Evolutionary conservation across 2,329 filamentous ascomycete species (phyloP).

Genomic region (Cercospora nicotianae): DNA sequence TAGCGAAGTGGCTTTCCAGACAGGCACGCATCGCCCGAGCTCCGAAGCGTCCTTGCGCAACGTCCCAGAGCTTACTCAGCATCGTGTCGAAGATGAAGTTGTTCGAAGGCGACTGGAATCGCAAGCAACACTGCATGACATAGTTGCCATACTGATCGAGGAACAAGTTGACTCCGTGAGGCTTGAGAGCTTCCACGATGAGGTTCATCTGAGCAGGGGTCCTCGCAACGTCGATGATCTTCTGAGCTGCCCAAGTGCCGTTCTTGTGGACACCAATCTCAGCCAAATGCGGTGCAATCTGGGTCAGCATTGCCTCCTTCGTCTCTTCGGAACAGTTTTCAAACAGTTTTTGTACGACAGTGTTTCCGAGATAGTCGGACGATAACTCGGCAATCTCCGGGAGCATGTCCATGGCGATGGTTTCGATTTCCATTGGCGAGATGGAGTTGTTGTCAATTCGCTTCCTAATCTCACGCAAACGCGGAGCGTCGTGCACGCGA

Average conservation of each 20-base stretch:
- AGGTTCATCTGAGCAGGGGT: slow-evolving; percentile 76
- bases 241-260: slow-evolving; percentile 97
- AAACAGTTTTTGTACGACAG: slow-evolving; percentile 98
- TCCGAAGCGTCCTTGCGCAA: slow-evolving; percentile 89
- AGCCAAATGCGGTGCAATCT: slow-evolving; percentile 87
- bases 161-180: slow-evolving; percentile 88
- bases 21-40: slow-evolving; percentile 96
- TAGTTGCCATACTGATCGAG: slow-evolving; percentile 99
- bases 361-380: slow-evolving; percentile 96
- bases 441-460: slow-evolving; percentile 94
- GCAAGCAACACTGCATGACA: slow-evolving; percentile 91
- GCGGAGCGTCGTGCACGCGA: slow-evolving; percentile 87
- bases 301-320: slow-evolving; percentile 84
- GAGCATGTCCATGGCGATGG: slow-evolving; percentile 88
- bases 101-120: slow-evolving; percentile 85
- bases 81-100: slow-evolving; percentile 98
- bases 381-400: slow-evolving; percentile 93
- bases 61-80: slow-evolving; percentile 90
- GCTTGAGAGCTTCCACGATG: slow-evolving; percentile 79
- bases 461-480: slow-evolving; percentile 93
- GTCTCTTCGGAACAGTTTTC: slow-evolving; percentile 90
- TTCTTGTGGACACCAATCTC: slow-evolving; percentile 99
- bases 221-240: slow-evolving; percentile 96
- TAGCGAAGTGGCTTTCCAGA: slow-evolving; percentile 90
- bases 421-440: slow-evolving; percentile 83